Percentiles rank a stretch among this genome's conserved stretches.
Evolutionary conservation across 805 yeast genomes (phyloP).

Genomic region (Lipomyces orientalis): DNA sequence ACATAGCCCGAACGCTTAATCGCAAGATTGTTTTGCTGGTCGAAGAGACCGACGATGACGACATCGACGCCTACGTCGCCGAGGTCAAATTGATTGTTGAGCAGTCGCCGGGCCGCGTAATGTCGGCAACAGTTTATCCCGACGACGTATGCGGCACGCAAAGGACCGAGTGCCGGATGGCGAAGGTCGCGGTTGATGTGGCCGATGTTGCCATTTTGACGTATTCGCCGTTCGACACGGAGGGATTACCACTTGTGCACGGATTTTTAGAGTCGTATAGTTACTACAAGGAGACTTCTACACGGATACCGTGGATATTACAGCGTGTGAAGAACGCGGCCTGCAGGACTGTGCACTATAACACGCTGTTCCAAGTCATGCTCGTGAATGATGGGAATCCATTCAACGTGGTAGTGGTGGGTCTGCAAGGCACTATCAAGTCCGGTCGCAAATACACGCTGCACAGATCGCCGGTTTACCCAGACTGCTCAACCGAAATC

Average conservation of each 20-base stretch:
- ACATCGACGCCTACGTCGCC: neutral
- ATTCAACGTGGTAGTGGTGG: neutral
- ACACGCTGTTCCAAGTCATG: slow-evolving; percentile 1
- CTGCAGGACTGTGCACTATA: neutral
- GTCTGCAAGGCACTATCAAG: neutral
- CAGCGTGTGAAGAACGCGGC: neutral
- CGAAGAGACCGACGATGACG: neutral
- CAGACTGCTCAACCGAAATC: neutral
- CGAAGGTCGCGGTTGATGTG: neutral
- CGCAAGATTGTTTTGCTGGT: neutral
- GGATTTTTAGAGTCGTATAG: slow-evolving; percentile 1
- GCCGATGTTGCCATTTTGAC: neutral
- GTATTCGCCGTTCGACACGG: neutral
- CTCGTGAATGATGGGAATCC: neutral
- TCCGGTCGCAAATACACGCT: neutral
- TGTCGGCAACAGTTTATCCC: neutral
- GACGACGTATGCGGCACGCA: neutral
- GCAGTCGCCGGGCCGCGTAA: neutral
- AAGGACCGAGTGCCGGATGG: neutral
- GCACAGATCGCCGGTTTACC: neutral
- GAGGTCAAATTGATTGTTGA: neutral
- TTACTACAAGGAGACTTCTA: neutral
- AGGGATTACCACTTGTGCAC: neutral
- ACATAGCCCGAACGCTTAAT: neutral
- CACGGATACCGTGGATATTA: neutral